These are phyloP conservation scores for Saccharomyces hybrid DNA, from an alignment of 1,139 yeast genomes.

Conservation along the genomic window DNA sequence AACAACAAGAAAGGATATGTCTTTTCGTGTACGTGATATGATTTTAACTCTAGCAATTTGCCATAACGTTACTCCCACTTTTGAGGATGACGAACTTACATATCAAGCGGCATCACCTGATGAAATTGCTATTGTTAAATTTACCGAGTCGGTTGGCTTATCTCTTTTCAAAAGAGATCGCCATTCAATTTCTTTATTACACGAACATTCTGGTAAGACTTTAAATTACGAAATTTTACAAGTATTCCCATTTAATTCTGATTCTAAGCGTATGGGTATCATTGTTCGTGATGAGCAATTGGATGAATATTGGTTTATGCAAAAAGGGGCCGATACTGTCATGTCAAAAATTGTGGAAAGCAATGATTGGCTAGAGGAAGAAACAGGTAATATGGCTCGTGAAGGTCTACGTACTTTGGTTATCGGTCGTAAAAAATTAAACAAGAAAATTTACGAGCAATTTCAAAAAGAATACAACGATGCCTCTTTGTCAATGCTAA, in stretches of 20 bases:
- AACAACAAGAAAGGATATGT: slow-evolving; percentile 55
- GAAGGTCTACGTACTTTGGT: slow-evolving; percentile 95
- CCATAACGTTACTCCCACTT: slow-evolving; percentile 89
- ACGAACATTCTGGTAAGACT: slow-evolving; percentile 48
- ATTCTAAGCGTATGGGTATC: slow-evolving; percentile 94
- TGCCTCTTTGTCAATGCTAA: slow-evolving; percentile 71
- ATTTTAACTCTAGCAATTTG: slow-evolving; percentile 80
- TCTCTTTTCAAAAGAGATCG: slow-evolving; percentile 77
- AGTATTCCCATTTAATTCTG: slow-evolving; percentile 90
- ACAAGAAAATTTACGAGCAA: slow-evolving; percentile 45
- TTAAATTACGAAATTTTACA: slow-evolving; percentile 63
- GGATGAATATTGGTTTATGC: slow-evolving; percentile 73
- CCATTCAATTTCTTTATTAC: slow-evolving; percentile 57
- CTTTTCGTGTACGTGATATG: slow-evolving; percentile 68
- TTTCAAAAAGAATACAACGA: slow-evolving; percentile 58
- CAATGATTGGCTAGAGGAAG: slow-evolving; percentile 97
- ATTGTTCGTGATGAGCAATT: slow-evolving; percentile 55
- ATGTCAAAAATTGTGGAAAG: slow-evolving; percentile 78
- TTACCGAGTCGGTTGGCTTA: slow-evolving; percentile 80
- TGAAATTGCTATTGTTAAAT: slow-evolving; percentile 92
- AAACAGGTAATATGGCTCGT: slow-evolving; percentile 94
- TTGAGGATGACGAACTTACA: slow-evolving; percentile 56
- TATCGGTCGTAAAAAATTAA: slow-evolving; percentile 70
- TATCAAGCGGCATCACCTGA: slow-evolving; percentile 99
- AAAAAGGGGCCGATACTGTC: slow-evolving; percentile 96